A percentile compares a stretch with the other conserved stretches of the same genome.
These are phyloP conservation scores for Diospyros kaki DNA, from an alignment of 148 eudicot genomes.

Conservation along the genomic window DNA sequence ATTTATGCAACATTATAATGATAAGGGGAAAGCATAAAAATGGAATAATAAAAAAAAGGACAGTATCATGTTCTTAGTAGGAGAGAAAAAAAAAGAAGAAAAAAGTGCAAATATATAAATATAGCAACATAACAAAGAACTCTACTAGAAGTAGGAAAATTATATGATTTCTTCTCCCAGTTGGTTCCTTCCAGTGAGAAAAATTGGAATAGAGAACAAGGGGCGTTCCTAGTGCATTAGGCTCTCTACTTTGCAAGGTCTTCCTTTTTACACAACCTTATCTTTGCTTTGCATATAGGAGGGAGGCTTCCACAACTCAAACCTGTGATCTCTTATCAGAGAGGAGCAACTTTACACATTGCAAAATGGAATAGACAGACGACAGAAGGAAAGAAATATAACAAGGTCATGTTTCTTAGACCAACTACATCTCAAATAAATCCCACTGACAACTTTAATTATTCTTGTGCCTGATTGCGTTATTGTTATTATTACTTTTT, in stretches of 20 bases:
- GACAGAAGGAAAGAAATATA: not conserved
- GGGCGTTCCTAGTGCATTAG: too few relatives aligned
- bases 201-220: not conserved
- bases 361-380: too few relatives aligned
- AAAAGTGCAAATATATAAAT: not conserved
- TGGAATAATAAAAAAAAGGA: not conserved
- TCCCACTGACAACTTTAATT: not conserved
- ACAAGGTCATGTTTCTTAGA: not conserved
- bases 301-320: too few relatives aligned
- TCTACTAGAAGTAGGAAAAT: not conserved
- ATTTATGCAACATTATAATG: not conserved
- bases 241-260: too few relatives aligned
- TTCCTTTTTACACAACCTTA: too few relatives aligned
- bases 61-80: not conserved
- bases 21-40: not conserved
- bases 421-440: too few relatives aligned
- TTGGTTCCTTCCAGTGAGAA: not conserved
- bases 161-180: not conserved
- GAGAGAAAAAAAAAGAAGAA: not conserved
- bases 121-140: not conserved
- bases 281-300: too few relatives aligned
- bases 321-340: too few relatives aligned
- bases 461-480: too few relatives aligned
- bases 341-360: too few relatives aligned
- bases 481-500: too few relatives aligned